Evolutionary conservation across 108 stramenopile genomes (phyloP), one percentile per base, ranked within the genome.

Genomic region (Cylindrotheca closterium): DNA sequence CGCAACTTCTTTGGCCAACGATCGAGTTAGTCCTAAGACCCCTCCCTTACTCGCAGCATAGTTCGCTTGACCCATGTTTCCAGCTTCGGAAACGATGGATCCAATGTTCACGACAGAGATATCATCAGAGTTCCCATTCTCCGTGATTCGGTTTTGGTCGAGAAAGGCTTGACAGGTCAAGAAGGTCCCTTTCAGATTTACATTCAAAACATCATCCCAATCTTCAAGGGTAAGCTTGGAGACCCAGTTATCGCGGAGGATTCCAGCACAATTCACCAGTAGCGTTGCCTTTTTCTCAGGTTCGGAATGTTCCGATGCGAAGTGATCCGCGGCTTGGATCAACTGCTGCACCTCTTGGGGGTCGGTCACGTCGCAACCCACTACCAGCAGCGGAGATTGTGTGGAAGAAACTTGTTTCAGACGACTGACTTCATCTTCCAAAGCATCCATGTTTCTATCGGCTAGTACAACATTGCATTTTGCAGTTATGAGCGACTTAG

Each of bases 1-100:
- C 0, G 92, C 92, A 51, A 85, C 71, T 59, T 89, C 92, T 65
- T 89, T 89, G 30, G 92, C 92, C 28, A 87, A 47, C 4, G 88
- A 64, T 65, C 80, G 46, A 28, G 83, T 87, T 45, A 93, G 53
- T 48, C 83, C 85, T 19, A 86, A 49, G 8, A 93, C 86, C 2
- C 88, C 92, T 21, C 85, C 92, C 63, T 93, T 93, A 63, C 85
- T 86, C 28, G 88, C 88, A n/a, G 86, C 76, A 50, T 93, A 93
- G 53, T 93, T 93, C 5, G 67, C 72, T 60, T 93, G 92, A 21
- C 92, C 92, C 29, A 87, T 22, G 55, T 93, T 93, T 7, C 92
- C 92, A 59, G 61, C 61, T 28, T 84, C 59, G 22, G 80, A 76
- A 15, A 93, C 80, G 29, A 93, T 70, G 4, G 85, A 87, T 7